Percentiles rank a stretch among this genome's conserved stretches.
phyloP scores from a whole-genome alignment of 2,329 filamentous ascomycete species.

The Fusarium sambucinum region DNA sequence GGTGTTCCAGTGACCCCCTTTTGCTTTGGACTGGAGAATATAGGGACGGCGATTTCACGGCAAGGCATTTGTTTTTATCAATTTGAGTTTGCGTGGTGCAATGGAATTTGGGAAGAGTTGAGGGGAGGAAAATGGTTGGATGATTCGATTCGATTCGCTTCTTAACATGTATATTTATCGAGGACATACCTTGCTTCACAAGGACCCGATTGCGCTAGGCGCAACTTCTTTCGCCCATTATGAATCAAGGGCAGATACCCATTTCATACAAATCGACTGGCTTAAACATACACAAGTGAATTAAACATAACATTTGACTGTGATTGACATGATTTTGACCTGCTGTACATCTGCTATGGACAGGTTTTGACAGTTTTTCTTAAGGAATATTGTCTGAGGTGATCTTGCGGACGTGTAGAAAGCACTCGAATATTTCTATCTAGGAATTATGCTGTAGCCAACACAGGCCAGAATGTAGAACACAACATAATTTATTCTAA shows the following conservation, averaged over 20 bases:
- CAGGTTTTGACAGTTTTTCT: no score
- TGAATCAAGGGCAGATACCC: slow-evolving; percentile 36
- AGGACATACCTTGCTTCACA: slow-evolving; percentile 44
- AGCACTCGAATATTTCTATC: neutral
- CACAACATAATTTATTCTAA: neutral
- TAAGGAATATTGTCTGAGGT: no score
- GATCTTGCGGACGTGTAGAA: neutral
- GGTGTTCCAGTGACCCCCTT: neutral
- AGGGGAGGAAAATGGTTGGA: slow-evolving; percentile 36
- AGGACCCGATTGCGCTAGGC: slow-evolving; percentile 25
- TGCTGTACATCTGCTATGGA: neutral
- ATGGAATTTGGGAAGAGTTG: slow-evolving; percentile 17
- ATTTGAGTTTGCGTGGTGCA: slow-evolving; percentile 22
- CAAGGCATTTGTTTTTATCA: slow-evolving; percentile 18
- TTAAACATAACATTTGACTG: neutral
- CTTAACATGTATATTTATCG: slow-evolving; percentile 49
- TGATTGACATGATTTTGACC: neutral
- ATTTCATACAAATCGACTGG: neutral
- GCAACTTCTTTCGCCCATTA: slow-evolving; percentile 31
- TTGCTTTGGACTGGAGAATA: slow-evolving; percentile 32
- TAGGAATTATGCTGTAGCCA: neutral
- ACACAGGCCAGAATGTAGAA: neutral
- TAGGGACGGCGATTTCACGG: slow-evolving; percentile 30
- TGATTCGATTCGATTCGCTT: slow-evolving; percentile 44
- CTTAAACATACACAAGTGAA: neutral